A percentile compares a stretch with the other conserved stretches of the same genome.
phyloP scores from a whole-genome alignment of 257 asterid species.

The Nicotiana benthamiana region DNA sequence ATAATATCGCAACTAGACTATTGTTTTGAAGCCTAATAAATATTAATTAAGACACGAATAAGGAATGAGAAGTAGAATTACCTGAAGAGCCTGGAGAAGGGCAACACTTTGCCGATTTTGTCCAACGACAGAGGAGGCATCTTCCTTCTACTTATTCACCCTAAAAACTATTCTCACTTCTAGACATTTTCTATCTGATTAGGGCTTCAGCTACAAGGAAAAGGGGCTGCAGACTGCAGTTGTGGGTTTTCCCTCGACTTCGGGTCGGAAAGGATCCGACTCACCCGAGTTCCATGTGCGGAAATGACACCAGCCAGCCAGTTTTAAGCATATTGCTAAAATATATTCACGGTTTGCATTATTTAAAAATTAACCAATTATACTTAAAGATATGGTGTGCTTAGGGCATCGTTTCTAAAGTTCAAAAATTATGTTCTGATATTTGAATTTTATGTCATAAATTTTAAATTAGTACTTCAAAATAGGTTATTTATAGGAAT shows the following conservation, averaged over 20 bases:
- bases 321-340: too few species aligned
- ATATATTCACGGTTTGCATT: too few species aligned
- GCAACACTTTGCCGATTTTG: slow-evolving; percentile 20
- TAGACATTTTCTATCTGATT: not conserved
- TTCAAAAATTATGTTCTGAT: too few species aligned
- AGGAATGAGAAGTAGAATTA: not conserved
- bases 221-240: too few species aligned
- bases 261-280: not conserved
- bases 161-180: not conserved
- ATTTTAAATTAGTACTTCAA: too few species aligned
- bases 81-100: slow-evolving; percentile 28
- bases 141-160: not conserved
- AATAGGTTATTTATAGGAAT: too few species aligned
- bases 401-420: too few species aligned
- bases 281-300: not conserved
- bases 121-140: slow-evolving; percentile 15
- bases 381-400: too few species aligned
- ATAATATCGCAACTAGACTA: not conserved
- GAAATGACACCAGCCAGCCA: too few species aligned
- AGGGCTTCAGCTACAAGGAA: not conserved
- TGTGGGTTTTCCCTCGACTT: not conserved
- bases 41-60: not conserved
- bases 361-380: too few species aligned
- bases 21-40: not conserved
- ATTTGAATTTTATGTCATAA: too few species aligned